These are phyloP conservation scores for Trametes gibbosa DNA, from an alignment of 768 basidiomycete genomes.

Conservation along the genomic window DNA sequence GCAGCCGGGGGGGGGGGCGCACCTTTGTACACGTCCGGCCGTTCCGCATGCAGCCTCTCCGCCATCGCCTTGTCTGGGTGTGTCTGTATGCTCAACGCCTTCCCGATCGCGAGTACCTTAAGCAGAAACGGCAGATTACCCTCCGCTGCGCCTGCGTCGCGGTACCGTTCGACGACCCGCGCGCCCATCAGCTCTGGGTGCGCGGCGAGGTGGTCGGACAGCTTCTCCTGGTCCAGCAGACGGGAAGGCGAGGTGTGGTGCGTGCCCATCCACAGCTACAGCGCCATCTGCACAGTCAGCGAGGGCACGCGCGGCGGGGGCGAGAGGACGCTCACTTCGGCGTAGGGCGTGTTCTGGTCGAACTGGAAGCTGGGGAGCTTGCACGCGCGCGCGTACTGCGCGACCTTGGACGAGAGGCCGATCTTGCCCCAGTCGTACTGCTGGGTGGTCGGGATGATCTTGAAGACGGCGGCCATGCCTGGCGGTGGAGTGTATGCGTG, in stretches of 20 bases:
- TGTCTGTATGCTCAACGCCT: conserved; percentile 59
- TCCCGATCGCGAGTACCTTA: conserved; percentile 58
- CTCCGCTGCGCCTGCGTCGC: conserved; percentile 22
- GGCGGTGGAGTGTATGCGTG: neutral
- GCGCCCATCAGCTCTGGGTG: conserved; percentile 61
- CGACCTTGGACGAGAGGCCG: conserved; percentile 80
- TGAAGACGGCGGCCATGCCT: conserved; percentile 52
- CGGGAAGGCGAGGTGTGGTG: conserved; percentile 74
- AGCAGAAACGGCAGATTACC: conserved; percentile 50
- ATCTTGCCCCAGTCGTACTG: conserved; percentile 95
- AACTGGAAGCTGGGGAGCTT: conserved; percentile 62
- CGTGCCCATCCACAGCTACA: conserved; percentile 98
- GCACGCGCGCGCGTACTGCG: conserved; percentile 69
- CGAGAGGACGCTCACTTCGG: conserved; percentile 63
- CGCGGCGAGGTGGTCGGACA: conserved; percentile 58
- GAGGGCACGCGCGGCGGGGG: neutral
- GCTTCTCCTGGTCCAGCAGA: conserved; percentile 38
- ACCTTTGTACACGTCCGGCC: conserved; percentile 93
- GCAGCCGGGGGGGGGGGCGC: conserved; percentile 19
- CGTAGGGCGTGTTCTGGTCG: conserved; percentile 77
- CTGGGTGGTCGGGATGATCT: conserved; percentile 80
- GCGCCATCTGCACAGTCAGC: neutral
- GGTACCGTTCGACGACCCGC: conserved; percentile 22
- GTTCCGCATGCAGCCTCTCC: conserved; percentile 41
- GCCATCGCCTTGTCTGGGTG: conserved; percentile 58